Percentiles rank a stretch among this genome's conserved stretches.
These are phyloP conservation scores for Musa balbisiana DNA, from an alignment of 202 grass and related monocot genomes.

Conservation along the genomic window DNA sequence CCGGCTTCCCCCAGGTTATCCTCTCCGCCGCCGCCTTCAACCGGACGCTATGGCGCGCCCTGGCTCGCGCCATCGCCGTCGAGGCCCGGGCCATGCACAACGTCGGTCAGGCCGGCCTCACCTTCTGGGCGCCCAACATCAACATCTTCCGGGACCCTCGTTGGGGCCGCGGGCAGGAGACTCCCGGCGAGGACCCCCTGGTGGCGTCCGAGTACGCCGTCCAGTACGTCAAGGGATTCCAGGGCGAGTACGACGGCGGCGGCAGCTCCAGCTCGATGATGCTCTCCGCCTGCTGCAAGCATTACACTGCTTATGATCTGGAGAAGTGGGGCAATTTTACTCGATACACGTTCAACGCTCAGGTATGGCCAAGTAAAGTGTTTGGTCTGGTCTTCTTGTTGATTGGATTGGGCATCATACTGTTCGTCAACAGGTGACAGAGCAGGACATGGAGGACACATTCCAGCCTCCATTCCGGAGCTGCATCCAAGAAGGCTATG, in stretches of 20 bases:
- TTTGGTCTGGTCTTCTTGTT: not conserved
- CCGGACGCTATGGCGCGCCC: slow-evolving; percentile 62
- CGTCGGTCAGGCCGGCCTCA: slow-evolving; percentile 78
- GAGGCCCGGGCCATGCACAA: slow-evolving; percentile 87
- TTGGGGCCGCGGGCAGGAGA: slow-evolving; percentile 95
- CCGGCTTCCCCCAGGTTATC: slow-evolving; percentile 74
- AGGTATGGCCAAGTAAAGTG: slow-evolving; percentile 31
- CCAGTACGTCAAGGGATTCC: slow-evolving; percentile 76
- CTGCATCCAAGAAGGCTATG: slow-evolving; percentile 76
- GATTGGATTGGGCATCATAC: not conserved
- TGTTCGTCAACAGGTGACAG: slow-evolving; percentile 45
- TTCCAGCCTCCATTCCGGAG: slow-evolving; percentile 87
- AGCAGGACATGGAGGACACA: slow-evolving; percentile 82
- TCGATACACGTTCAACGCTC: slow-evolving; percentile 78
- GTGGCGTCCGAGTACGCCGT: slow-evolving; percentile 54
- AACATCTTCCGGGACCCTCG: slow-evolving; percentile 90
- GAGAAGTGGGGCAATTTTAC: slow-evolving; percentile 64
- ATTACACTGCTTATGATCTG: slow-evolving; percentile 80
- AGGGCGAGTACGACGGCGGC: slow-evolving; percentile 33
- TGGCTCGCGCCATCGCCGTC: slow-evolving; percentile 47
- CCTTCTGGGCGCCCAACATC: slow-evolving; percentile 94
- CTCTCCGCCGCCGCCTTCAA: slow-evolving; percentile 75
- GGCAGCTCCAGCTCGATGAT: slow-evolving; percentile 31
- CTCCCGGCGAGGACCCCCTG: slow-evolving; percentile 77
- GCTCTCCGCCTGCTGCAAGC: slow-evolving; percentile 93